Conservation (phyloP, 2,329 filamentous ascomycete genomes). For the Hypoxylon sp. region DNA sequence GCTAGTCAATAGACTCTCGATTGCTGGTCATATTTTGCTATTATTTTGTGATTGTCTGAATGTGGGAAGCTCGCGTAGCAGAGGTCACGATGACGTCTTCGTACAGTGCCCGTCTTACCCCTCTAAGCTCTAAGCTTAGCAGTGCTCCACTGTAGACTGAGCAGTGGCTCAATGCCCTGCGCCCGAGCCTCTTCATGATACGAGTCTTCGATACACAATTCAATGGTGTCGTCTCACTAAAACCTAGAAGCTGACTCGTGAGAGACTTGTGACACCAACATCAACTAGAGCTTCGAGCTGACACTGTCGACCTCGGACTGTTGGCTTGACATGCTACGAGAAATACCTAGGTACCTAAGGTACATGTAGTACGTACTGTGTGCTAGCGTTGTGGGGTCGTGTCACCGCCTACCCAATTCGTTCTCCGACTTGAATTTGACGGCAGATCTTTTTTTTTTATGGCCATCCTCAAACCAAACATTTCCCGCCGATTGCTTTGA, state of each 20-base stretch:
- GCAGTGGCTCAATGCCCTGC: not conserved
- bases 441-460: conserved; percentile 40
- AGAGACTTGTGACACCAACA: not conserved
- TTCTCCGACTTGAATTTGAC: conserved; percentile 15
- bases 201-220: no score
- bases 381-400: conserved; percentile 32
- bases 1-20: conserved; percentile 42
- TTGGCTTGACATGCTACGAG: not conserved
- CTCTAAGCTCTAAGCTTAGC: conserved; percentile 1
- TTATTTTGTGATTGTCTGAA: not conserved
- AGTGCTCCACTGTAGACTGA: not conserved
- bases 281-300: not conserved
- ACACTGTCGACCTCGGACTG: no score
- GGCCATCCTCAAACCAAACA: conserved; percentile 6
- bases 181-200: not conserved
- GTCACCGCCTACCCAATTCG: conserved; percentile 42
- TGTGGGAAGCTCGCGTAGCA: conserved; percentile 1
- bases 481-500: conserved; percentile 6
- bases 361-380: no score
- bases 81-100: conserved; percentile 18
- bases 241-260: not conserved
- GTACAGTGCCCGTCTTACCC: conserved; percentile 2
- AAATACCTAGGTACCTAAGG: not conserved
- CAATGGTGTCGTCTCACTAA: not conserved
- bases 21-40: conserved; percentile 20